Evolutionary conservation across 1,284 basidiomycete species (phyloP), one percentile per base, ranked within the genome.

Genomic region (Ceratobasidium theobromae): DNA sequence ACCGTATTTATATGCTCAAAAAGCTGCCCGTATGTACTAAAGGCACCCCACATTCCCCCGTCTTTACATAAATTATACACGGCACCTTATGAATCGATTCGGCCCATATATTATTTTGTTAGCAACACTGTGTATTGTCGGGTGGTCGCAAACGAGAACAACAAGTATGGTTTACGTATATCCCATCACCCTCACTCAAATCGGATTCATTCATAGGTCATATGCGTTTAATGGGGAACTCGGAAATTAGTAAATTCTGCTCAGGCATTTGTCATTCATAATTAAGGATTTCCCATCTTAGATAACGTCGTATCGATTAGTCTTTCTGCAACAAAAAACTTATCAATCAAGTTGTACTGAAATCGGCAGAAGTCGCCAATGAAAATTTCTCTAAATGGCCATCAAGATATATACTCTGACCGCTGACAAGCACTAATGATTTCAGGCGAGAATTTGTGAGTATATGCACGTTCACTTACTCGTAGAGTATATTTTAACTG

Each of bases 311-410:
- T 65, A 2, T 65, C 60, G 4, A 52, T 65, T 25, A 65, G 48
- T 35, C 18, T 70, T 21, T n/a, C 43, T 14, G 16, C 46, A 5
- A 67, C 67, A 3, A 57, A 65, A 27, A 32, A 30, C 1, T 43
- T 55, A 11, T n/a, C n/a, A n/a, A n/a, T n/a, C n/a, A n/a, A n/a
- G 35, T 70, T 48, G 64, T 69, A 21, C 43, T 70, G 43, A 68
- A 69, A 41, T 54, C 68, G 16, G 43, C 35, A 21, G 35, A 55
- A 27, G 52, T 54, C 12, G 57, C 66, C 1, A 48, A 18, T n/a
- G 69, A 70, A 25, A 41, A 69, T 4, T 41, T 70, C 14, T 58
- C 54, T 2, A 69, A 69, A 51, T 30, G 66, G 40, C 28, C 52
- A 1, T 14, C 23, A 27, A 67, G n/a, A n/a, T n/a, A n/a, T 64